phyloP scores from a whole-genome alignment of 148 eudicot genomes.

The Rhododendron henanense region DNA sequence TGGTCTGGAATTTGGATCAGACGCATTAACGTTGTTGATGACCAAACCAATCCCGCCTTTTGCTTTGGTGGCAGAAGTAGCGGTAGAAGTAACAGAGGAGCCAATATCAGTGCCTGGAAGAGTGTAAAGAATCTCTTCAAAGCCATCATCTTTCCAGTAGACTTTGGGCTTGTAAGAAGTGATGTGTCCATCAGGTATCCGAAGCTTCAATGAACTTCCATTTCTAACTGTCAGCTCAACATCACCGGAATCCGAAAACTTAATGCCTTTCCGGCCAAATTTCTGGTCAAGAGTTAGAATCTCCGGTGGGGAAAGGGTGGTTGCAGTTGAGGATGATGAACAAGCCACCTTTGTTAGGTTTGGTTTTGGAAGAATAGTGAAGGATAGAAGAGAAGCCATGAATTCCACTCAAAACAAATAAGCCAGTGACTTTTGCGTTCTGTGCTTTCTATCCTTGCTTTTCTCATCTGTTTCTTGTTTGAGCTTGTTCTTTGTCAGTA shows the following conservation, averaged over 20 bases:
- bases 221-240: constrained; percentile 79
- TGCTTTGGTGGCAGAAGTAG: constrained; percentile 8
- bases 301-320: constrained; percentile 27
- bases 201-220: constrained; percentile 77
- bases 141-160: constrained; percentile 86
- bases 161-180: constrained; percentile 88
- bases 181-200: constrained; percentile 61
- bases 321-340: constrained; percentile 18
- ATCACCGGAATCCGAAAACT: constrained; percentile 41
- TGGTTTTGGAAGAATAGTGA: constrained; percentile 46
- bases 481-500: neutral
- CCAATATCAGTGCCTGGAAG: constrained; percentile 19
- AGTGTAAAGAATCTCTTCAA: constrained; percentile 71
- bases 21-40: constrained; percentile 35
- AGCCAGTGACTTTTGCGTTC: neutral
- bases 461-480: neutral
- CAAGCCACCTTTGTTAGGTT: constrained; percentile 29
- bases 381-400: constrained; percentile 74
- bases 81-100: neutral
- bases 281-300: constrained; percentile 57
- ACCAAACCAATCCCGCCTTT: constrained; percentile 83
- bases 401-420: neutral
- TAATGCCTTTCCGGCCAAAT: constrained; percentile 81
- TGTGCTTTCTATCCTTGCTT: neutral
- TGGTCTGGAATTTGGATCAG: constrained; percentile 26